Evolutionary conservation across 2,329 filamentous ascomycete genomes (phyloP), one percentile per base, ranked within the genome.

Genomic region (Fusarium oligoseptatum): DNA sequence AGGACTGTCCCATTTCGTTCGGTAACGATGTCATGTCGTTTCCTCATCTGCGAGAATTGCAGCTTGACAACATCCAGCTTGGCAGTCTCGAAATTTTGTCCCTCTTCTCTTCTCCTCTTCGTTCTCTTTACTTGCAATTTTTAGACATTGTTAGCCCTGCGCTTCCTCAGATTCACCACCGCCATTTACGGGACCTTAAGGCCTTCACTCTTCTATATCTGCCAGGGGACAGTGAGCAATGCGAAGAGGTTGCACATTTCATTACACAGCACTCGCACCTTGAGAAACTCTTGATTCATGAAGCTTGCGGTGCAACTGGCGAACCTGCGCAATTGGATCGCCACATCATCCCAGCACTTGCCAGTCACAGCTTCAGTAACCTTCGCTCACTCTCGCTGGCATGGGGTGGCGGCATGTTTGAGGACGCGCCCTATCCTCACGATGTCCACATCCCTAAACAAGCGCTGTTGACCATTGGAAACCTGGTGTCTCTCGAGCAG

Each of bases 401-500:
- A 32, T 73, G 71, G 68, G 71, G 67, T 14, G 29, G 12, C 37
- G 15, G 27, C 9, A 45, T 12, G 10, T 8, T 9, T 15, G 8
- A 4, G 29, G 29, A 32, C 29, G 27, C 27, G 27, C 27, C 27
- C 27, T 32, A 32, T 32, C 29, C 29, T 32, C 41, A 50, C 17
- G 9, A n/a, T 2, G 37, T 34, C 17, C 11, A 29, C 2, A 71
- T 77, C 15, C 43, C 72, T 0, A 14, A 39, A 12, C 14, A 12
- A 4, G 58, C 69, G 2, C 56, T 76, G 1, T 32, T 8, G 3
- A 27, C 22, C 9, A 43, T 76, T n/a, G 65, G 57, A 0, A 32
- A 3, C 3, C 48, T 76, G n/a, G 15, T 15, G 5, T 76, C 73
- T 3, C 67, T 76, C 1, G 63, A 76, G 24, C 67, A 70, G 22